Base-by-base conservation (phyloP, 805 yeast species). In the Myxozyma nipponensis region DNA sequence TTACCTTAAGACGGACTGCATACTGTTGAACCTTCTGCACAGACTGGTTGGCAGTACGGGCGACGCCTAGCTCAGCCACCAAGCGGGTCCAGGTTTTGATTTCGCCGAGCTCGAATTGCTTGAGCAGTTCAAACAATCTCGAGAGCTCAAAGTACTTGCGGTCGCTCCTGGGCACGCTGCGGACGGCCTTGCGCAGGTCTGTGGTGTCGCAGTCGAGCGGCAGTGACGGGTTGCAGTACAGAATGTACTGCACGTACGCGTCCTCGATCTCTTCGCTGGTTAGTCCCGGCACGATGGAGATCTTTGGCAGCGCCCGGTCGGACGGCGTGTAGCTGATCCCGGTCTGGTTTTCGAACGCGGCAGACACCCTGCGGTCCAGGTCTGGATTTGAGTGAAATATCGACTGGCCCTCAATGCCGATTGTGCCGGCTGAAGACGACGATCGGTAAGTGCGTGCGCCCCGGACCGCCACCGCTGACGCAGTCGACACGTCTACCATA, bases 21-120 rank as follows among this genome's bases (percentile, higher is more conserved):
- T 56, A 56, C 30, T 56, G 59, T 19, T 54, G 58, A 15, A 54
- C 41, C 22, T 56, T 56, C 40, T 56, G 59, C 13, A 49, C 41
- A 23, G 52, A 49, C 35, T 56, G 59, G 36, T 53, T 52, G 15
- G 58, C 49, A 5, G 54, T 49, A 15, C 59, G 54, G 34, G 49
- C 55, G 28, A 56, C 59, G 19, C 59, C 59, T 1, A 56, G 50
- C 34, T 46, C 58, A 21, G 53, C 46, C 28, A 49, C 59, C 7
- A 56, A 46, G 10, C 39, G 34, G 19, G 59, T 49, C 59, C 59
- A 56, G 13, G 58, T 54, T 39, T 50, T 56, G 24, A 56, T 56
- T 15, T 47, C 49, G 18, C 57, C 57, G 4, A 39, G 34, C 24
- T 56, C 58, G 37, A 53, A 54, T 15, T 50, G 55, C 35, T 44